Base-by-base conservation (phyloP, 2,329 filamentous ascomycete species). In the Kalaharituber pfeilii region DNA sequence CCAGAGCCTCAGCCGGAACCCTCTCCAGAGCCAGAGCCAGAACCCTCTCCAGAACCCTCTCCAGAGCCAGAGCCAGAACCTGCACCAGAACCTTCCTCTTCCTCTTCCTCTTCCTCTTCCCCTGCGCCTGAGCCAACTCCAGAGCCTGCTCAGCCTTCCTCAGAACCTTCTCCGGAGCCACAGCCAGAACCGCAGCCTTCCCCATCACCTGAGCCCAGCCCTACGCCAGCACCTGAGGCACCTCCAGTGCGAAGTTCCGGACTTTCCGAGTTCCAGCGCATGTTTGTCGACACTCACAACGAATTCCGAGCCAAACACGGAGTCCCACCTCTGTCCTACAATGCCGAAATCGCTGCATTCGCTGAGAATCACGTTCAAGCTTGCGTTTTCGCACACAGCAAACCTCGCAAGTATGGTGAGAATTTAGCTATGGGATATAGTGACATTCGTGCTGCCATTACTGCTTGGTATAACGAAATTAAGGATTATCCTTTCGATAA, bases 391-490 rank as follows among this genome's bases (percentile, higher is more conserved):
- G 74, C 71, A 28, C 89, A 96, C 69, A 77, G 42, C n/a, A 22
- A 13, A 13, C 42, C 42, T 22, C 24, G 24, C 42, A 22, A 75
- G 45, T 93, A 91, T 66, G 91, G 91, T 59, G 91, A 98, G 72
- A 98, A 96, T 76, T 81, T 96, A 56, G 89, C 85, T 65, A 80
- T 81, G 57, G 73, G 81, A 61, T 74, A 77, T 57, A 65, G 69
- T 1, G 67, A 70, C n/a, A 78, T 79, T 53, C 73, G 76, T 59
- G 79, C 82, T 62, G 80, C 89, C 66, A 85, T 80, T 64, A 77
- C 89, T 67, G 74, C 82, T 70, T 95, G 91, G 86, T 95, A 95
- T 77, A 86, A 91, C 67, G 77, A 77, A 64, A 86, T 94, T 69
- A 72, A 83, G 63, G 66, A 66, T 59, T 70, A 70, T 64, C 80